These are phyloP conservation scores for Neoarthrinium moseri DNA, from an alignment of 2,329 filamentous ascomycete species.

Conservation along the genomic window DNA sequence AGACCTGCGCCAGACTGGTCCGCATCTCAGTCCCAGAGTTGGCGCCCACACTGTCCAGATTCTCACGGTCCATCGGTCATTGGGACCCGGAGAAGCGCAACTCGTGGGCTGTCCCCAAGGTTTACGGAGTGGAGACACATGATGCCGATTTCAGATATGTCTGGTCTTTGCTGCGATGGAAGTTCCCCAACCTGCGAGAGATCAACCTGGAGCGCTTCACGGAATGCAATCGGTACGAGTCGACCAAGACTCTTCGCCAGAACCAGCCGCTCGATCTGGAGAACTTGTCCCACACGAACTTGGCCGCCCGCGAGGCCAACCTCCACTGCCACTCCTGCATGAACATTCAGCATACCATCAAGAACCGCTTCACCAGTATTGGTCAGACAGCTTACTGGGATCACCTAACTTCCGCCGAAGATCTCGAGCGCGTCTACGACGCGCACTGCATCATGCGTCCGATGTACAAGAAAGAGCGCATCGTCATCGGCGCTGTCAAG, in stretches of 20 bases:
- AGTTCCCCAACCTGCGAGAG: slow-evolving; percentile 13
- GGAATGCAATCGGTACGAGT: slow-evolving; percentile 9
- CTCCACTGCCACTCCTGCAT: slow-evolving; percentile 6
- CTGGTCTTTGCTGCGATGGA: slow-evolving; percentile 13
- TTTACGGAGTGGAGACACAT: background rate
- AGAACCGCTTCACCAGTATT: background rate
- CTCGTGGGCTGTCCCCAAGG: background rate
- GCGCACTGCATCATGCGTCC: background rate
- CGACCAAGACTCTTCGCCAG: background rate
- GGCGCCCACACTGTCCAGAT: background rate
- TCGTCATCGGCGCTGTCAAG: background rate
- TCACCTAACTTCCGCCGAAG: too few relatives aligned
- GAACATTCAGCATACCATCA: background rate
- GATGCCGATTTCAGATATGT: slow-evolving; percentile 11
- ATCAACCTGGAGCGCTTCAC: slow-evolving; percentile 10
- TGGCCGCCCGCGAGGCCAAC: background rate
- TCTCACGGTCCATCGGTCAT: background rate
- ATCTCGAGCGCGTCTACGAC: background rate
- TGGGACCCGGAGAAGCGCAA: background rate
- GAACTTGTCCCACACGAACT: too few relatives aligned
- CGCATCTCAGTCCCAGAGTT: slow-evolving; percentile 11
- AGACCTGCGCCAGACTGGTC: slow-evolving; percentile 2
- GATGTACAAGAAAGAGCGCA: background rate
- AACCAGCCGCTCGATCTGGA: background rate
- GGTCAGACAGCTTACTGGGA: too few relatives aligned